Conservation (phyloP, 83 land plant genomes). For the Thuja plicata region DNA sequence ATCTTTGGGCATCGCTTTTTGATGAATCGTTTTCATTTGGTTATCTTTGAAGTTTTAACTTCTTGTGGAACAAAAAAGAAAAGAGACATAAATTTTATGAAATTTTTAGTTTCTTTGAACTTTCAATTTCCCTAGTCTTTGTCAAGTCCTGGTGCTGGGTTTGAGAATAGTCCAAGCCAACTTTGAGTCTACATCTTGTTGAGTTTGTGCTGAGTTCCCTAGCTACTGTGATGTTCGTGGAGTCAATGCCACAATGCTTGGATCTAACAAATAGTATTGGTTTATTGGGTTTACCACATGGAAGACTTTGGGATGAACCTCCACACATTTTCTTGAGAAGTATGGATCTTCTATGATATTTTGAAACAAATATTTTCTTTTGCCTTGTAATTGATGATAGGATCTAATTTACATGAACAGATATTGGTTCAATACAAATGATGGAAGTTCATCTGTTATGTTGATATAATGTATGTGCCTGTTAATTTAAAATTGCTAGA, state of each 20-base stretch:
- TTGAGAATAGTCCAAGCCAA: background rate
- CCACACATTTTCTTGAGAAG: background rate
- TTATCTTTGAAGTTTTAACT: background rate
- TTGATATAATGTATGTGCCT: background rate
- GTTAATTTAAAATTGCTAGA: background rate
- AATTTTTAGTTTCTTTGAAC: background rate
- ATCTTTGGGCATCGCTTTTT: background rate
- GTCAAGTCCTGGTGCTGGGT: background rate
- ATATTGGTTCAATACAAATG: background rate
- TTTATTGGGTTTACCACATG: background rate
- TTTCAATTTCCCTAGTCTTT: background rate
- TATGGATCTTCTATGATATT: background rate
- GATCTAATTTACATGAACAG: background rate
- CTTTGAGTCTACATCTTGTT: background rate
- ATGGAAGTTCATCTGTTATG: background rate
- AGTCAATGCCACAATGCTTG: background rate
- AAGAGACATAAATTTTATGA: background rate
- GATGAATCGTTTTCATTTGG: background rate
- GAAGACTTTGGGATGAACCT: background rate
- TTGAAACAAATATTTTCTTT: background rate
- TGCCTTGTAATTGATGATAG: background rate
- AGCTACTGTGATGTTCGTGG: background rate
- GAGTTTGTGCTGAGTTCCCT: background rate
- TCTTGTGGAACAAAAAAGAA: background rate
- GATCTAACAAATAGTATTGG: background rate